phyloP scores from a whole-genome alignment of 1,139 yeast genomes.

The Geotrichum carabidarum region DNA sequence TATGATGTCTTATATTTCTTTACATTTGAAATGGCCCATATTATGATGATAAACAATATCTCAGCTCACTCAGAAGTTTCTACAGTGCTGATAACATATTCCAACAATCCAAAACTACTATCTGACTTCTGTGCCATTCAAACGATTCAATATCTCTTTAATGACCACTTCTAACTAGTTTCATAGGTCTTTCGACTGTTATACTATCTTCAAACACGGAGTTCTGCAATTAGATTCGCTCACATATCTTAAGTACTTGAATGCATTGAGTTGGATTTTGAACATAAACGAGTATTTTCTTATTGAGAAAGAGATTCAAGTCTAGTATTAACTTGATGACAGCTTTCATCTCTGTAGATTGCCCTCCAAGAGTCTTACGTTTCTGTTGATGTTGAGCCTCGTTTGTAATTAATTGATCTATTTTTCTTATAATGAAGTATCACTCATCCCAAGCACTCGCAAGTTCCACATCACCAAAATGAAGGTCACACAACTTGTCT shows the following conservation, averaged over 20 bases:
- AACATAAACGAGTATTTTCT: too few species aligned
- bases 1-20: not conserved
- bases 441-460: not conserved
- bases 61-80: slow-evolving; percentile 6
- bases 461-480: slow-evolving; percentile 1
- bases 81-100: slow-evolving; percentile 9
- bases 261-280: too few species aligned
- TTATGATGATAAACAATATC: slow-evolving; percentile 9
- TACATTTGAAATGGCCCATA: not conserved
- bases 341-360: too few species aligned
- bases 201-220: too few species aligned
- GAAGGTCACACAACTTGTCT: not conserved
- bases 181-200: too few species aligned
- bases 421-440: not conserved
- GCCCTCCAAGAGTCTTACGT: too few species aligned
- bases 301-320: too few species aligned
- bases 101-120: not conserved
- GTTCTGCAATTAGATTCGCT: too few species aligned
- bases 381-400: too few species aligned
- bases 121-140: not conserved
- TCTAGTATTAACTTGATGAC: too few species aligned
- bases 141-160: not conserved
- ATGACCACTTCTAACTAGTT: not conserved
- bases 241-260: too few species aligned
- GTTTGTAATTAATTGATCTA: too few species aligned